Conservation (phyloP, 2,329 filamentous ascomycete species). For the Phaeophleospora eucalypticola region DNA sequence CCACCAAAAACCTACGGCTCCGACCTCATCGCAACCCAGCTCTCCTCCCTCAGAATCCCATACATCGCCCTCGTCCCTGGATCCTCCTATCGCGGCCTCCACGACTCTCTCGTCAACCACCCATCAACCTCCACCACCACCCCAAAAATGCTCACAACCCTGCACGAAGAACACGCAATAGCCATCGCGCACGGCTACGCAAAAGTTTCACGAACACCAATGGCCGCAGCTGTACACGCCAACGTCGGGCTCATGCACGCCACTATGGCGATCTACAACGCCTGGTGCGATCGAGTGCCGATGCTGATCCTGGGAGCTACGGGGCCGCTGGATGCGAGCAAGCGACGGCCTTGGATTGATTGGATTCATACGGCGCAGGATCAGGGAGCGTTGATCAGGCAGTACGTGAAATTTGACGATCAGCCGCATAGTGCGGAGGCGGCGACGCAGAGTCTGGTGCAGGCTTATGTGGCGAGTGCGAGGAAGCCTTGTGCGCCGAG, state of each 20-base stretch:
- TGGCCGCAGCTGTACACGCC: slow-evolving; percentile 18
- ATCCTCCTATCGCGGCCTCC: slow-evolving; percentile 19
- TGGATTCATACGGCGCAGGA: slow-evolving; percentile 20
- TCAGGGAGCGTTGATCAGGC: slow-evolving; percentile 17
- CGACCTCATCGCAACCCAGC: slow-evolving; percentile 16
- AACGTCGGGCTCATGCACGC: slow-evolving; percentile 21
- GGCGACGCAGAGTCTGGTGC: slow-evolving; percentile 14
- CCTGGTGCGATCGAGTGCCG: slow-evolving; percentile 17
- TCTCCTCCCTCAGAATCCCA: slow-evolving; percentile 15
- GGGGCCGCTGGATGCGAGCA: slow-evolving; percentile 14
- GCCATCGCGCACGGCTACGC: slow-evolving; percentile 20
- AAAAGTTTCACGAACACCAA: slow-evolving; percentile 16
- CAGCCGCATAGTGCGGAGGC: slow-evolving; percentile 16
- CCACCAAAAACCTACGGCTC: no score
- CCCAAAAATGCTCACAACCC: slow-evolving; percentile 18
- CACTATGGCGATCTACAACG: slow-evolving; percentile 21
- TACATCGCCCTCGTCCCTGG: slow-evolving; percentile 21
- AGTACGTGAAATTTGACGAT: slow-evolving; percentile 20
- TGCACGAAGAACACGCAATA: slow-evolving; percentile 21
- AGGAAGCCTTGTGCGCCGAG: slow-evolving; percentile 16
- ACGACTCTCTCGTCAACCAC: slow-evolving; percentile 19
- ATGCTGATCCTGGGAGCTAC: slow-evolving; percentile 18
- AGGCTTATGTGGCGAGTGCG: slow-evolving; percentile 11
- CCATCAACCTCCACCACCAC: slow-evolving; percentile 13
- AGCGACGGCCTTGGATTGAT: slow-evolving; percentile 19